Conservation (phyloP, 192 early-diverging fungal species). For the Coemansia nantahalensis region DNA sequence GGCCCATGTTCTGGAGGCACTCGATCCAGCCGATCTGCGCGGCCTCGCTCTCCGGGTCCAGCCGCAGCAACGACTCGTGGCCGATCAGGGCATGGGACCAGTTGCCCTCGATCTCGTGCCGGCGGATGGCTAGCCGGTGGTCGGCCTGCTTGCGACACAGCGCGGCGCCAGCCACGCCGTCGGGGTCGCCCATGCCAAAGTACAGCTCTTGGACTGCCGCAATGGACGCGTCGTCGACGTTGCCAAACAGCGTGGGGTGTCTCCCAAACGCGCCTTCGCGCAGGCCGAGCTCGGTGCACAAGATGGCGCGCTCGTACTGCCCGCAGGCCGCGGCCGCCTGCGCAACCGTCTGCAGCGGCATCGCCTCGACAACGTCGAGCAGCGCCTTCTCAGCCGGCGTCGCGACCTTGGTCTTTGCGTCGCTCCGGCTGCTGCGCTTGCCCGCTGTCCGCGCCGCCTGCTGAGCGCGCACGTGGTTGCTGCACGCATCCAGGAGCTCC, state of each 20-base stretch:
- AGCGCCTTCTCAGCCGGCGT: slow-evolving; percentile 28
- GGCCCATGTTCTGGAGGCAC: slow-evolving; percentile 52
- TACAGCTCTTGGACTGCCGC: slow-evolving; percentile 42
- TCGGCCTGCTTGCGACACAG: slow-evolving; percentile 35
- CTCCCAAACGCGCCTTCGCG: slow-evolving; percentile 21
- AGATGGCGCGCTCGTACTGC: slow-evolving; percentile 44
- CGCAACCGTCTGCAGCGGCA: slow-evolving; percentile 19
- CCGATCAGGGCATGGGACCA: slow-evolving; percentile 54
- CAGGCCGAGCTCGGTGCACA: slow-evolving; percentile 31
- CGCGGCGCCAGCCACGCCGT: slow-evolving; percentile 43
- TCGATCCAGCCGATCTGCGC: slow-evolving; percentile 40
- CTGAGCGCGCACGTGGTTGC: slow-evolving; percentile 26
- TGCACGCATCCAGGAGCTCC: slow-evolving; percentile 35
- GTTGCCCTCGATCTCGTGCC: slow-evolving; percentile 50
- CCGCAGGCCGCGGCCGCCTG: slow-evolving; percentile 29
- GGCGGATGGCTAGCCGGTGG: slow-evolving; percentile 25
- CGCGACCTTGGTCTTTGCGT: slow-evolving; percentile 11
- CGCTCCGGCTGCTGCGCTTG: slow-evolving; percentile 28
- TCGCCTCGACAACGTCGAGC: slow-evolving; percentile 8
- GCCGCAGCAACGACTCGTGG: slow-evolving; percentile 42
- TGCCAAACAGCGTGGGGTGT: slow-evolving; percentile 27
- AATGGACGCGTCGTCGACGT: slow-evolving; percentile 31
- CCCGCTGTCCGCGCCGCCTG: slow-evolving; percentile 14
- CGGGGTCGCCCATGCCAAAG: slow-evolving; percentile 44
- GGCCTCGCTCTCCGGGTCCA: slow-evolving; percentile 27